These are phyloP conservation scores for Fraxinus cuspidata DNA, from an alignment of 257 asterid species.

Conservation along the genomic window DNA sequence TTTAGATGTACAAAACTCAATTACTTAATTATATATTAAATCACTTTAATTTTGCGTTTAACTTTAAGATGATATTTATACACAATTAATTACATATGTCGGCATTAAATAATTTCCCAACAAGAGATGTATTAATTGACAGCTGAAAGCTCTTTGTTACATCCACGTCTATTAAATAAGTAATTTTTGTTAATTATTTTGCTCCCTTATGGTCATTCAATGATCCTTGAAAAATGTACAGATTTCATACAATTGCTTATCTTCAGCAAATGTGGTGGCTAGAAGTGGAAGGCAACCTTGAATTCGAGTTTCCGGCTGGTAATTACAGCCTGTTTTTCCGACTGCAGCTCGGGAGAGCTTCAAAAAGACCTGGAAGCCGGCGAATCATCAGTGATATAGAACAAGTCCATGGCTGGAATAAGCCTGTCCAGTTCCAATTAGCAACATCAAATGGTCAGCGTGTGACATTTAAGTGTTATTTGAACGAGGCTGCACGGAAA, in stretches of 20 bases:
- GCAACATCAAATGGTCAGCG: slow-evolving; percentile 41
- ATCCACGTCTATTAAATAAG: no score
- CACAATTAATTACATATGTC: no score
- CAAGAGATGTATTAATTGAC: background rate
- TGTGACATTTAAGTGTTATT: slow-evolving; percentile 26
- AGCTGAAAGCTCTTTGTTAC: background rate
- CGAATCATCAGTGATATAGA: slow-evolving; percentile 23
- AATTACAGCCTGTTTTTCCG: slow-evolving; percentile 53
- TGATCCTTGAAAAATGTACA: slow-evolving; percentile 11
- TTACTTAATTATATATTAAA: no score
- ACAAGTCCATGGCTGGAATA: slow-evolving; percentile 57
- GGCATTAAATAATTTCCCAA: no score
- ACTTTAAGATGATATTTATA: no score
- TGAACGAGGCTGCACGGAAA: slow-evolving; percentile 37
- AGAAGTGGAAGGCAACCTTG: slow-evolving; percentile 51
- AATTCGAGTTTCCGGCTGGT: slow-evolving; percentile 59
- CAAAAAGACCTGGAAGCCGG: slow-evolving; percentile 27
- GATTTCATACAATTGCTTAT: slow-evolving; percentile 50
- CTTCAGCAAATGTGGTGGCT: slow-evolving; percentile 70
- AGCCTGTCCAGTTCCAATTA: slow-evolving; percentile 52
- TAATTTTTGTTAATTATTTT: no score
- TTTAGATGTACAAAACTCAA: no score
- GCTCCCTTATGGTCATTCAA: background rate
- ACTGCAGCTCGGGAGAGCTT: slow-evolving; percentile 41
- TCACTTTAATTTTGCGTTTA: no score